phyloP scores from a whole-genome alignment of 2,329 filamentous ascomycete genomes.

The Pseudogymnoascus sp. region DNA sequence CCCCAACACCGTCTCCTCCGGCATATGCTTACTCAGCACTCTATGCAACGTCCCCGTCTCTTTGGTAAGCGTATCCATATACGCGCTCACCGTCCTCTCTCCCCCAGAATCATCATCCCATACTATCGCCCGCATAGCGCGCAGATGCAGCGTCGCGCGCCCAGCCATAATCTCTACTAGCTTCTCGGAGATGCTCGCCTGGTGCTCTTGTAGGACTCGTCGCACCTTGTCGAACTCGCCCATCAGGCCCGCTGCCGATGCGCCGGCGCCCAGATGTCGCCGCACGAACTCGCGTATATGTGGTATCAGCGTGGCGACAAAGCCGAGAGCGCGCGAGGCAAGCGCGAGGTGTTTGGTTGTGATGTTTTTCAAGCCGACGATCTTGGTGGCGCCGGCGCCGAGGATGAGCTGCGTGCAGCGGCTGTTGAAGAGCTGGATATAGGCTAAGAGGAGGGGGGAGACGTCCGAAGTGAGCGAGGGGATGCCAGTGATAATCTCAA shows the following conservation, averaged over 20 bases:
- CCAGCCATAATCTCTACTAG: slow-evolving; percentile 64
- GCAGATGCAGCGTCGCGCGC: slow-evolving; percentile 52
- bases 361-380: slow-evolving; percentile 89
- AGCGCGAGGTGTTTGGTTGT: slow-evolving; percentile 91
- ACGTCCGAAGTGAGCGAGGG: slow-evolving; percentile 85
- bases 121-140: slow-evolving; percentile 54
- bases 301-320: slow-evolving; percentile 77
- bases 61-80: slow-evolving; percentile 64
- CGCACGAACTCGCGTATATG: slow-evolving; percentile 88
- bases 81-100: slow-evolving; percentile 39
- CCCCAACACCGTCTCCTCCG: slow-evolving; percentile 52
- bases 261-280: slow-evolving; percentile 51
- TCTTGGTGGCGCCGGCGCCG: slow-evolving; percentile 81
- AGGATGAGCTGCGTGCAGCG: slow-evolving; percentile 94
- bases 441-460: slow-evolving; percentile 68
- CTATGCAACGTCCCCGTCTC: slow-evolving; percentile 62
- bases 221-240: slow-evolving; percentile 28
- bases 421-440: slow-evolving; percentile 89
- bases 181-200: slow-evolving; percentile 63
- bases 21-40: slow-evolving; percentile 58
- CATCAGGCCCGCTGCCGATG: slow-evolving; percentile 46
- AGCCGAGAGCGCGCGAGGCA: slow-evolving; percentile 79
- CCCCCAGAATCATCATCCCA: slow-evolving; percentile 43
- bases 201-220: slow-evolving; percentile 50
- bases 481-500: slow-evolving; percentile 74